Evolutionary conservation across 2,329 filamentous ascomycete genomes (phyloP).

Genomic region (Penicillium nordicum): DNA sequence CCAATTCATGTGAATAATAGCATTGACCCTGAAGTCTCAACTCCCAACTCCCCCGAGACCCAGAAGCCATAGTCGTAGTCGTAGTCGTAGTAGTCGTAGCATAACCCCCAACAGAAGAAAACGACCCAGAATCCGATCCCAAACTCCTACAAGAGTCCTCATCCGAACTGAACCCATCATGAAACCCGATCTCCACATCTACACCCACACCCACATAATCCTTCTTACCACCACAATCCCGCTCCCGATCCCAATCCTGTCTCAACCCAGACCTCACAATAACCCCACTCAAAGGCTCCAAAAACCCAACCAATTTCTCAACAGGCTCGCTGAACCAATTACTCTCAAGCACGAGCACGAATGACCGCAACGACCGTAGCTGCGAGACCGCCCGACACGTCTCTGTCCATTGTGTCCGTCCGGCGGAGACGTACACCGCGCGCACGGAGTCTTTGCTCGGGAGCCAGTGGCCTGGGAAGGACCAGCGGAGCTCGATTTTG

Average conservation of each 20-base stretch:
- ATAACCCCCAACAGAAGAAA: background rate
- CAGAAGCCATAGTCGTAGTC: no score
- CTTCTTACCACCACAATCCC: background rate
- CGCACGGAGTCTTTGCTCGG: conserved; percentile 41
- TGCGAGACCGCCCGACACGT: conserved; percentile 30
- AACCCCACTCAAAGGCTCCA: conserved; percentile 34
- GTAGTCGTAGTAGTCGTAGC: background rate
- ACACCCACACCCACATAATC: background rate
- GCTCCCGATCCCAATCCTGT: background rate
- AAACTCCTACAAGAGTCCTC: conserved; percentile 6
- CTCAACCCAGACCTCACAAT: conserved; percentile 10
- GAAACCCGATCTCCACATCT: background rate
- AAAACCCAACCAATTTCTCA: conserved; percentile 35
- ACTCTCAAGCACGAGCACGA: conserved; percentile 31
- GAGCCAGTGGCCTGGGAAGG: conserved; percentile 41
- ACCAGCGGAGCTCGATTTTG: conserved; percentile 37
- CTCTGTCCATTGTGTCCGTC: conserved; percentile 37
- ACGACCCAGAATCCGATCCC: background rate
- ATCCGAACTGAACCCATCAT: conserved; percentile 6
- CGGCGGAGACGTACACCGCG: conserved; percentile 37
- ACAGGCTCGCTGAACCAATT: conserved; percentile 39
- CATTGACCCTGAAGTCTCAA: conserved; percentile 33
- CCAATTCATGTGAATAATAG: conserved; percentile 34
- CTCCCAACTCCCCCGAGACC: conserved; percentile 22
- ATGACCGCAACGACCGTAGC: conserved; percentile 28